Evolutionary conservation across 2,329 filamentous ascomycete species (phyloP).

Genomic region (Lasiodiplodia citricola): DNA sequence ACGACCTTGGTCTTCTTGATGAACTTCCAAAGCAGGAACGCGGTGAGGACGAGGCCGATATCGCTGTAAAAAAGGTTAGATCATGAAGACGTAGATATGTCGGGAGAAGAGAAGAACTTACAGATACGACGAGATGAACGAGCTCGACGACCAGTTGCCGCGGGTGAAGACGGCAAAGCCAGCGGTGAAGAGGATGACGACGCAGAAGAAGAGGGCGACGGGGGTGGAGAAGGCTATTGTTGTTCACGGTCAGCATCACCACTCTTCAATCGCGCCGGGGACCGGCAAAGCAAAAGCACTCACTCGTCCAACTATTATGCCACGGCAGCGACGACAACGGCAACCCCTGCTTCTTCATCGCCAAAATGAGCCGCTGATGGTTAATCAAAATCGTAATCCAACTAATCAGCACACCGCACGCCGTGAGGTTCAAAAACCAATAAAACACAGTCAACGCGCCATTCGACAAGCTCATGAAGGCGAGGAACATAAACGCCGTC

Average conservation of each 20-base stretch:
- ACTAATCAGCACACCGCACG: slow-evolving; percentile 63
- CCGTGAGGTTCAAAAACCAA: slow-evolving; percentile 67
- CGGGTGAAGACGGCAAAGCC: slow-evolving; percentile 37
- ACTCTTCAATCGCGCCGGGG: no score
- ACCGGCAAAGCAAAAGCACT: slow-evolving; percentile 35
- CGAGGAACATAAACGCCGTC: slow-evolving; percentile 70
- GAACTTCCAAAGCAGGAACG: slow-evolving; percentile 19
- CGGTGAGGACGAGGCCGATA: slow-evolving; percentile 15
- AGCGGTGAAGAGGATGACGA: slow-evolving; percentile 37
- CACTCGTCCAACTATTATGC: slow-evolving; percentile 54
- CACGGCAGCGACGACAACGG: slow-evolving; percentile 47
- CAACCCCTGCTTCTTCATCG: slow-evolving; percentile 53
- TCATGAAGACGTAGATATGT: no score
- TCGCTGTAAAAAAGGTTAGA: neutral
- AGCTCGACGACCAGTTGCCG: slow-evolving; percentile 34
- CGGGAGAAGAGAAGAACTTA: neutral
- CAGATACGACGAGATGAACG: slow-evolving; percentile 43
- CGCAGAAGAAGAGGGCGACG: slow-evolving; percentile 36
- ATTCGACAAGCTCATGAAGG: slow-evolving; percentile 75
- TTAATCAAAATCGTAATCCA: slow-evolving; percentile 57
- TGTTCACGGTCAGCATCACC: slow-evolving; percentile 74
- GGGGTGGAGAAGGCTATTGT: slow-evolving; percentile 37
- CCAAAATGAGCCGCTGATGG: slow-evolving; percentile 55
- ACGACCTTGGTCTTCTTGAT: slow-evolving; percentile 24
- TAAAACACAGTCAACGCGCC: slow-evolving; percentile 68